Evolutionary conservation across 2,329 filamentous ascomycete genomes (phyloP).

Genomic region (Colletotrichum sp.): DNA sequence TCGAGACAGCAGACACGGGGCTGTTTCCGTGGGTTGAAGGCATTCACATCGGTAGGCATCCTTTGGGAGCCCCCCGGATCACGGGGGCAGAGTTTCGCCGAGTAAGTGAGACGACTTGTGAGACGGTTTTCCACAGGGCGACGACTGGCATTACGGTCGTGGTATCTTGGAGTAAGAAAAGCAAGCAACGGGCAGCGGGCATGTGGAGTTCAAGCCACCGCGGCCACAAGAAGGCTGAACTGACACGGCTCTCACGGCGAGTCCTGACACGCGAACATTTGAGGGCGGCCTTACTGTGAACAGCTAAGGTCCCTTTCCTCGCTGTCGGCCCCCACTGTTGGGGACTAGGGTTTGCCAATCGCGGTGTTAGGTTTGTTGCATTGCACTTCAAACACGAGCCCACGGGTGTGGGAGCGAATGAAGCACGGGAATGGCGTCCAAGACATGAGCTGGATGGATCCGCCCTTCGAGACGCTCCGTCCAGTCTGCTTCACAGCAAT

Average conservation of each 20-base stretch:
- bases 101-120: not conserved
- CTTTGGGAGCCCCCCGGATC: not conserved
- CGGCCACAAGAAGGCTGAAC: not conserved
- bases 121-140: constrained; percentile 1
- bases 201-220: not conserved
- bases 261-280: not conserved
- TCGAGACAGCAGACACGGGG: not conserved
- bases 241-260: not conserved
- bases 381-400: not conserved
- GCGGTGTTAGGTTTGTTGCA: not conserved
- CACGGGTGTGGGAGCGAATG: not conserved
- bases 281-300: not conserved
- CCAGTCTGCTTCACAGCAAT: constrained; percentile 19
- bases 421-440: constrained; percentile 2
- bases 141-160: not conserved
- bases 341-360: not conserved
- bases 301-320: not conserved
- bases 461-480: not conserved
- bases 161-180: not conserved
- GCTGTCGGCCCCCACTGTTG: not conserved
- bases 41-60: not conserved
- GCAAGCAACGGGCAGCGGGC: not conserved
- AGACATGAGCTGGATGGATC: constrained; percentile 12
- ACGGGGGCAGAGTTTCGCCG: not conserved
- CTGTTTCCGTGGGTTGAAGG: not conserved